phyloP scores from a whole-genome alignment of 345 rosid species.

The Ailanthus altissimus region DNA sequence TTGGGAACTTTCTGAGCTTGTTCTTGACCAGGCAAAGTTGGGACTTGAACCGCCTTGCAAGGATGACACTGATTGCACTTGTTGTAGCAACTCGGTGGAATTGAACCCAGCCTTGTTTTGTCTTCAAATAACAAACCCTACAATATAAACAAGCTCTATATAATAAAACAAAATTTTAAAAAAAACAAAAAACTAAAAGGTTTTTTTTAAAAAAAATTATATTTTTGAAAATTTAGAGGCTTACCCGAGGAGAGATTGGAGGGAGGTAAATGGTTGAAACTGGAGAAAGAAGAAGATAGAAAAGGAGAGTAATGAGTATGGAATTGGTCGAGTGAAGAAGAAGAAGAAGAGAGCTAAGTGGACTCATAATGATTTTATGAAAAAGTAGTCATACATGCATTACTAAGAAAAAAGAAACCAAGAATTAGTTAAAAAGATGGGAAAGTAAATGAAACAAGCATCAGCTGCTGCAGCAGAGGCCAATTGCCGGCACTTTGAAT shows the following conservation, averaged over 20 bases:
- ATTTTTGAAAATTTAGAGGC: neutral
- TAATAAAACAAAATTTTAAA: neutral
- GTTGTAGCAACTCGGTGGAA: conserved; percentile 89
- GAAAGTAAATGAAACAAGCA: too few relatives aligned
- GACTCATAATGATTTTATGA: conserved; percentile 27
- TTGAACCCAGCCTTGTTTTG: conserved; percentile 82
- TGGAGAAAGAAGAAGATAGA: conserved; percentile 25
- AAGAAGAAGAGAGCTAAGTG: conserved; percentile 9
- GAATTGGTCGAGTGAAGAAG: neutral
- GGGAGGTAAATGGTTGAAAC: conserved; percentile 33
- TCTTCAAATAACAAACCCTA: conserved; percentile 55
- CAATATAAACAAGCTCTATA: neutral
- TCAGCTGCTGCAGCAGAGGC: neutral
- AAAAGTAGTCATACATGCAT: conserved; percentile 7
- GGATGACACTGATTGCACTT: conserved; percentile 88
- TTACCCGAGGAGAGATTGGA: conserved; percentile 31
- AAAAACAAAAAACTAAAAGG: neutral
- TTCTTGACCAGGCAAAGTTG: conserved; percentile 44
- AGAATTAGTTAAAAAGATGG: too few relatives aligned
- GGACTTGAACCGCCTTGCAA: conserved; percentile 86
- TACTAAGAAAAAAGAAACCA: too few relatives aligned
- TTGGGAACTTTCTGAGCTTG: conserved; percentile 21
- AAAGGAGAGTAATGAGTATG: conserved; percentile 9
- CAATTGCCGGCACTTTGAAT: neutral
- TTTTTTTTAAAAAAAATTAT: too few relatives aligned